phyloP scores from a whole-genome alignment of 768 basidiomycete species.

The Dentipellis sp. region DNA sequence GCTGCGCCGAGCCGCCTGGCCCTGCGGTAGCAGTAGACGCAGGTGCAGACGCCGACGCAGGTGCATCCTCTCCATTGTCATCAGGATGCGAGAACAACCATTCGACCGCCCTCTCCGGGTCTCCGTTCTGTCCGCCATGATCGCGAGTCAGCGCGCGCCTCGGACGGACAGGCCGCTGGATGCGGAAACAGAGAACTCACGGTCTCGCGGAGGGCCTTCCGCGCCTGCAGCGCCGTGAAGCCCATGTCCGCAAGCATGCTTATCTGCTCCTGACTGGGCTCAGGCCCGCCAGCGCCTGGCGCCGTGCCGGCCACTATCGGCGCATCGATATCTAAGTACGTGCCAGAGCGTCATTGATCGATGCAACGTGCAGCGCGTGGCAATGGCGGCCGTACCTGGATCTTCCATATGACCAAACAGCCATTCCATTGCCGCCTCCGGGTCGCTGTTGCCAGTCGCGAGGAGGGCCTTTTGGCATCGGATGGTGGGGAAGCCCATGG shows the following conservation, averaged over 20 bases:
- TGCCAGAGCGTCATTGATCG: not conserved
- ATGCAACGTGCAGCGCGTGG: not conserved
- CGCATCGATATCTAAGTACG: conserved; percentile 67
- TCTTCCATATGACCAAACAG: conserved; percentile 94
- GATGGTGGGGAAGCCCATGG: conserved; percentile 84
- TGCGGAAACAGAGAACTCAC: conserved; percentile 34
- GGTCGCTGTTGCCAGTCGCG: conserved; percentile 70
- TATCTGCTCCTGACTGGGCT: conserved; percentile 66
- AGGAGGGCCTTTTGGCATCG: conserved; percentile 87
- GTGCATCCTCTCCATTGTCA: conserved; percentile 58
- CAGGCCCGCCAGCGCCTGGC: conserved; percentile 25
- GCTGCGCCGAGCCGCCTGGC: conserved; percentile 40
- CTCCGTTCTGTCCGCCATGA: conserved; percentile 40
- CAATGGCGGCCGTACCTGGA: conserved; percentile 41
- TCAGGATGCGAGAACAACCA: conserved; percentile 96
- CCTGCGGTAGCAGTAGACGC: conserved; percentile 14
- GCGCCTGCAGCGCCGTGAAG: conserved; percentile 73
- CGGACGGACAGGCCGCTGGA: not conserved
- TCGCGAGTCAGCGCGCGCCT: not conserved
- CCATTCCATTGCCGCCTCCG: conserved; percentile 92
- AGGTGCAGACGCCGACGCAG: conserved; percentile 17
- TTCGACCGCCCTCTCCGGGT: conserved; percentile 82
- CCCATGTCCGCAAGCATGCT: conserved; percentile 84
- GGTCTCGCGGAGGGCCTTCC: conserved; percentile 81
- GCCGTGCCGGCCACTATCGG: conserved; percentile 41